Evolutionary conservation across 1,139 yeast genomes (phyloP), one percentile per base, ranked within the genome.

Genomic region (Pichia sp.): DNA sequence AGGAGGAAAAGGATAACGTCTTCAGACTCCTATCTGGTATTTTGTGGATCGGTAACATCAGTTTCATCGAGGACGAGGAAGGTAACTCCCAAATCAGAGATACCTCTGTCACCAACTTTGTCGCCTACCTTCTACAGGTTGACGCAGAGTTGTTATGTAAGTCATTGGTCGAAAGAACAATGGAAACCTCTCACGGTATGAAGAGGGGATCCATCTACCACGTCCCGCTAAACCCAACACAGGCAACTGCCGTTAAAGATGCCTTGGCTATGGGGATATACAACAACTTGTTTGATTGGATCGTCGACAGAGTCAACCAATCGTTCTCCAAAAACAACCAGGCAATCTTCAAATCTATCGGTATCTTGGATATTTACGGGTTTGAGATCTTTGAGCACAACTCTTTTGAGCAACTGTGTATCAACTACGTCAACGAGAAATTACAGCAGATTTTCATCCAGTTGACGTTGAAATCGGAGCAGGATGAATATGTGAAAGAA

Each of bases 371-470:
- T 81, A 95, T 95, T 62, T 95, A 95, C 68, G 99, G 99, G 8
- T 95, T 95, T 74, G 99, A 95, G 71, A 93, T 95, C 67, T 95
- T 95, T 67, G 98, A 93, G 55, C 93, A 89, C 66, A 93, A 93
- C 74, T 90, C 97, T 3, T 93, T 95, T 71, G 99, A 95, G 70
- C 99, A 93, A 72, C 79, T 93, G 62, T 93, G 99, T 75, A 93
- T 93, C 75, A 93, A 93, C 72, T 93, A 93, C 65, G 99, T 93
- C 61, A 93, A 93, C 71, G 99, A 93, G 72, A 93, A 93, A 73
- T 79, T 93, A 64, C 99, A 93, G 73, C 99, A 93, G 70, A 93
- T 93, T 67, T 93, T 93, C 67, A 95, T 93, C 68, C 97, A 93
- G 70, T 79, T 93, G 68, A 95, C 99, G 1, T 79, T 93, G 64